These are phyloP conservation scores for Candolleomyces efflorescens DNA, from an alignment of 768 basidiomycete genomes.

Conservation along the genomic window DNA sequence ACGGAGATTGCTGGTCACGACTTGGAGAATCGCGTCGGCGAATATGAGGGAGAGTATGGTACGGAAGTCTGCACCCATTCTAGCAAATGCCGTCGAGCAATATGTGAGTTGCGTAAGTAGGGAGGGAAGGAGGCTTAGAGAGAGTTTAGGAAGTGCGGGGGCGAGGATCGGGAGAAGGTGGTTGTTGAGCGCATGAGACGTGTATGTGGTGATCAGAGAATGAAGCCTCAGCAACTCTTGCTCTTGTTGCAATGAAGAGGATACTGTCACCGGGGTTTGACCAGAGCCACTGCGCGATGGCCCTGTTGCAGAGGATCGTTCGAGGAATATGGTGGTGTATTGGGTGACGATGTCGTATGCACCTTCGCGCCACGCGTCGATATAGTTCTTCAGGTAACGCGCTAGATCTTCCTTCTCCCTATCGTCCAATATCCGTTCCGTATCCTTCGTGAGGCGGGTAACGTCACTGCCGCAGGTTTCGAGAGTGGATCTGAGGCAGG, in stretches of 20 bases:
- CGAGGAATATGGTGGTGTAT: slow-evolving; percentile 85
- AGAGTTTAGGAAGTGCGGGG: slow-evolving; percentile 55
- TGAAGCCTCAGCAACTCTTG: slow-evolving; percentile 32
- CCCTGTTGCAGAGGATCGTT: slow-evolving; percentile 39
- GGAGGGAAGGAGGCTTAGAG: slow-evolving; percentile 67
- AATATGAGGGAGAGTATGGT: slow-evolving; percentile 63
- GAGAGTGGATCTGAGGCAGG: slow-evolving; percentile 56
- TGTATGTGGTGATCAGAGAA: slow-evolving; percentile 60
- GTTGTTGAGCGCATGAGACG: slow-evolving; percentile 52
- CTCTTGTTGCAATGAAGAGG: slow-evolving; percentile 15
- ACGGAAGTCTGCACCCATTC: slow-evolving; percentile 91
- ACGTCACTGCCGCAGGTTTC: slow-evolving; percentile 49
- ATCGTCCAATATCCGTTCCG: slow-evolving; percentile 40
- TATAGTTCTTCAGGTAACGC: slow-evolving; percentile 78
- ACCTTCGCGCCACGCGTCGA: slow-evolving; percentile 89
- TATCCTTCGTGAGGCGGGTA: slow-evolving; percentile 23
- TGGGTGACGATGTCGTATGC: slow-evolving; percentile 91
- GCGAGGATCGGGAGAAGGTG: slow-evolving; percentile 67
- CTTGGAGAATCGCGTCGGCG: slow-evolving; percentile 53
- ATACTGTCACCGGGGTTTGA: slow-evolving; percentile 16
- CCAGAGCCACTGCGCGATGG: slow-evolving; percentile 7
- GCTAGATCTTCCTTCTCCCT: slow-evolving; percentile 68
- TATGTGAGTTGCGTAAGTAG: slow-evolving; percentile 92
- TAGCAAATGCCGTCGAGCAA: slow-evolving; percentile 85
- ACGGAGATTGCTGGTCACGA: slow-evolving; percentile 50